Conservation (phyloP, 345 rosid genomes). For the Geranium rotundifolium region DNA sequence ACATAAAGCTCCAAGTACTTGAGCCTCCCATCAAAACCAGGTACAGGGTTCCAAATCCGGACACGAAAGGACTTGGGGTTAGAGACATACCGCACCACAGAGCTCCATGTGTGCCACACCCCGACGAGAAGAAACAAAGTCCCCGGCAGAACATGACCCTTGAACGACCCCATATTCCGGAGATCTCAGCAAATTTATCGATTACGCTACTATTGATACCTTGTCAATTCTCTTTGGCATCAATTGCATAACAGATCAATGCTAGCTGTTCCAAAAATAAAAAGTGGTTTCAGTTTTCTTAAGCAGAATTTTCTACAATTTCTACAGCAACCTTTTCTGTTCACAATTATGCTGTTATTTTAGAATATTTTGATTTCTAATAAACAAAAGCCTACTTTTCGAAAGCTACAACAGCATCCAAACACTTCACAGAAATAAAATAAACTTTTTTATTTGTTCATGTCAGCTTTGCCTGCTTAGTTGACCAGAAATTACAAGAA, state of each 20-base stretch:
- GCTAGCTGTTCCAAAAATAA: neutral
- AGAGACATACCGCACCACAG: constrained; percentile 44
- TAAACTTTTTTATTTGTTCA: too few species aligned
- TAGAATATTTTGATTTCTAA: too few species aligned
- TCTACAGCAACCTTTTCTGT: neutral
- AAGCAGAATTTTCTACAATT: neutral
- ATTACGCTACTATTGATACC: neutral
- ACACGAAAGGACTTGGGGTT: constrained; percentile 63
- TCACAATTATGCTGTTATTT: neutral
- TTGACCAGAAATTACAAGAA: neutral
- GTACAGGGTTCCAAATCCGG: constrained; percentile 78
- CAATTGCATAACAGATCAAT: neutral
- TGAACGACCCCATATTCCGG: constrained; percentile 73
- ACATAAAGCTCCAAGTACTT: constrained; percentile 78
- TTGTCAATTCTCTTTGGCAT: neutral
- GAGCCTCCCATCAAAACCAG: constrained; percentile 64
- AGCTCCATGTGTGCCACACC: constrained; percentile 79
- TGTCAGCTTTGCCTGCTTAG: neutral
- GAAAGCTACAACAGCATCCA: neutral
- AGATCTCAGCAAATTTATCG: neutral
- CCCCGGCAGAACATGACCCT: constrained; percentile 88
- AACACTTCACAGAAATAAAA: neutral
- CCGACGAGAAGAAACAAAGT: constrained; percentile 68
- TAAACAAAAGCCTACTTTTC: neutral
- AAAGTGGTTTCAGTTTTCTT: neutral